Evolutionary conservation across 768 basidiomycete genomes (phyloP), one percentile per base, ranked within the genome.

Genomic region (Mycena metata): DNA sequence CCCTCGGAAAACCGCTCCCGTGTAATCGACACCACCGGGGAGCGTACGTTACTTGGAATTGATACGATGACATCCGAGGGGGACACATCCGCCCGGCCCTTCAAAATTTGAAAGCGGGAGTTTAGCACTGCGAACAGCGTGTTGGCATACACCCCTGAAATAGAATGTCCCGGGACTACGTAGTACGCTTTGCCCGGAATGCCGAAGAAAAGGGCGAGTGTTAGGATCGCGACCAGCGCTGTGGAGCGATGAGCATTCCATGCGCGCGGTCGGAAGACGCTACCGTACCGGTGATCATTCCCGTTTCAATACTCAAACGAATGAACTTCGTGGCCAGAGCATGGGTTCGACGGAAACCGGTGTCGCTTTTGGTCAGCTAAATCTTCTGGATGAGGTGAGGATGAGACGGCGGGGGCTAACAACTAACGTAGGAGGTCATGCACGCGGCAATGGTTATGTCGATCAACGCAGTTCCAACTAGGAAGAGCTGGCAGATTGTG

Each of bases 251-350:
- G 23, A 33, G 23, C 12, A 42, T 6, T 33, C 13, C 1, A 9
- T 42, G 24, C 43, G 23, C 17, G 33, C 3, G 13, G 33, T 57
- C 41, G 19, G 1, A 43, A 46, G 30, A 17, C 21, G 30, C 3
- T 7, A 12, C 6, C 3, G 21, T 30, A 46, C 58, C 58, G 6
- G 58, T 59, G 30, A 59, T 4, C 13, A 43, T 17, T 59, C 58
- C 58, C 19, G 58, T 59, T 23, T 59, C 58, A 24, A 59, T 46
- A 13, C 21, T 59, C 21, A 59, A 36, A 2, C 58, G 58, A 59
- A 47, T 46, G 16, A 59, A 39, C 16, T 46, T 59, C 1, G 45
- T 26, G 30, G 45, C 19, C 19, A 59, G 30, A 15, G 26, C 55
- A 6, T 33, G 55, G 3, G 55, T 56, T 36, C 39, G 36, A 4